Conservation (phyloP, 2,329 filamentous ascomycete genomes). For the Curvularia spicifera region DNA sequence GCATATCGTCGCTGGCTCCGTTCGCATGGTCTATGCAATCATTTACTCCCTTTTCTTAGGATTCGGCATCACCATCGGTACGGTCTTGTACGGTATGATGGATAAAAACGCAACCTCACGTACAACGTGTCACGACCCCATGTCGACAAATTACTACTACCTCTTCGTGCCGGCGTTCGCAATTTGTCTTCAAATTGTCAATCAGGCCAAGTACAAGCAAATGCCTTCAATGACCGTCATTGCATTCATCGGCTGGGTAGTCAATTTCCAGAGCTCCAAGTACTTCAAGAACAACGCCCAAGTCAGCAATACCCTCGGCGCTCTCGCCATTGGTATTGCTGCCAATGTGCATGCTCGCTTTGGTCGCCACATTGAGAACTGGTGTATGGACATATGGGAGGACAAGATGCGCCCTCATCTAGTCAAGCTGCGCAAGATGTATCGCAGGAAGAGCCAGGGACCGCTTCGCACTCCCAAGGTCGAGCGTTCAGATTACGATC, state of each 20-base stretch:
- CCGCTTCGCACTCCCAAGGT: slow-evolving; percentile 21
- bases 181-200: slow-evolving; percentile 75
- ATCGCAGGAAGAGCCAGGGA: slow-evolving; percentile 30
- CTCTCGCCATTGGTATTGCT: slow-evolving; percentile 75
- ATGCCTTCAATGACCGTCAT: slow-evolving; percentile 78
- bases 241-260: slow-evolving; percentile 73
- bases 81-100: slow-evolving; percentile 57
- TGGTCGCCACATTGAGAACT: slow-evolving; percentile 65
- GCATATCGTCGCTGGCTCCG: slow-evolving; percentile 58
- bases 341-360: slow-evolving; percentile 79
- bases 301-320: slow-evolving; percentile 78
- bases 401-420: slow-evolving; percentile 53
- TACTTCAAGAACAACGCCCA: slow-evolving; percentile 74
- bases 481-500: slow-evolving; percentile 30
- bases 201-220: slow-evolving; percentile 81
- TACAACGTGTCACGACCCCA: slow-evolving; percentile 53
- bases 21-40: slow-evolving; percentile 60
- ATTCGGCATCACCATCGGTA: slow-evolving; percentile 60
- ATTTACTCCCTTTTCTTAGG: slow-evolving; percentile 61
- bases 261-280: slow-evolving; percentile 74
- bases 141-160: slow-evolving; percentile 65
- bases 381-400: slow-evolving; percentile 62
- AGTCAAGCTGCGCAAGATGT: slow-evolving; percentile 37
- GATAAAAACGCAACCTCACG: slow-evolving; percentile 55
- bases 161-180: slow-evolving; percentile 77